Evolutionary conservation across 352 stramenopile species (phyloP).

Genomic region (Globisporangium viniferum): DNA sequence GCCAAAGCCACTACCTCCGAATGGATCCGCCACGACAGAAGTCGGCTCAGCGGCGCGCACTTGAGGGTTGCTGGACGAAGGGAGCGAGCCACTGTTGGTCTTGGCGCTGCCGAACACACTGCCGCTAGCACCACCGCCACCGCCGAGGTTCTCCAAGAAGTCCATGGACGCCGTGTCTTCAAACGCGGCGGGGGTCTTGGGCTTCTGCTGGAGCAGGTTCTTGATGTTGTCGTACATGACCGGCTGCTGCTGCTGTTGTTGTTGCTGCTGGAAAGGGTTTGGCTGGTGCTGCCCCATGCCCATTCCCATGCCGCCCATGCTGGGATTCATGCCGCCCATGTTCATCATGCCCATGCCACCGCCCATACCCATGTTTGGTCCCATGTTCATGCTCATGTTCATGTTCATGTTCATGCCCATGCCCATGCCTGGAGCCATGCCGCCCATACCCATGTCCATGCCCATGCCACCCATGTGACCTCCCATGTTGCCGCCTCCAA

Average conservation of each 20-base stretch:
- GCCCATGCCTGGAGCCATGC: conserved; percentile 13
- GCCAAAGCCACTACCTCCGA: conserved; percentile 22
- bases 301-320: conserved; percentile 21
- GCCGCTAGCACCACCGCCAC: conserved; percentile 12
- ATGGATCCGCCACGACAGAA: conserved; percentile 22
- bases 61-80: conserved; percentile 15
- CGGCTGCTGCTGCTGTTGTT: conserved; percentile 33
- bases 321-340: conserved; percentile 18
- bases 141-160: conserved; percentile 60
- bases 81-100: conserved; percentile 30
- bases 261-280: conserved; percentile 30
- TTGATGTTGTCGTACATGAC: conserved; percentile 86
- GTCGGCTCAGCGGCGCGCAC: conserved; percentile 20
- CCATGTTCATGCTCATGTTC: conserved; percentile 21
- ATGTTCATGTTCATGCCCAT: too few relatives aligned
- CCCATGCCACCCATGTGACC: conserved; percentile 7
- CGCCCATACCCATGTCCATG: conserved; percentile 13
- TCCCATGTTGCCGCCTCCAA: conserved; percentile 24
- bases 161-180: conserved; percentile 61
- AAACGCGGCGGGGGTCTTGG: conserved; percentile 29
- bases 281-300: conserved; percentile 26
- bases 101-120: conserved; percentile 16
- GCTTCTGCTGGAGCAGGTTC: conserved; percentile 75
- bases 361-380: conserved; percentile 17
- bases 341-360: conserved; percentile 27